Evolutionary conservation across 805 yeast species (phyloP).

Genomic region (Clavispora asparagi): DNA sequence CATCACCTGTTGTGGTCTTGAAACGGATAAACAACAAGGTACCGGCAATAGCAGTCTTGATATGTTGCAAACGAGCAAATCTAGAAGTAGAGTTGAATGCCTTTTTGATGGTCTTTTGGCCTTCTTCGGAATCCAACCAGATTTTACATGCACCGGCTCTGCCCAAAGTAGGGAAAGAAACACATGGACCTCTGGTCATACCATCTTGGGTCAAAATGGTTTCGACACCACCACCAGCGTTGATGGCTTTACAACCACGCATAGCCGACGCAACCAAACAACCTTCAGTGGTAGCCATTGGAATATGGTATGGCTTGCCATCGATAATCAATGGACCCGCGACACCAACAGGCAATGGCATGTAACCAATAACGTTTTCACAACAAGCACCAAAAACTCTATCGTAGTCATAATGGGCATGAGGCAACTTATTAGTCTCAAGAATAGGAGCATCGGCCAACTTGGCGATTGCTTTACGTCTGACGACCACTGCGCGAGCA

Average conservation of each 20-base stretch:
- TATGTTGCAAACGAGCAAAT: conserved; percentile 88
- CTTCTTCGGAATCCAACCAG: conserved; percentile 96
- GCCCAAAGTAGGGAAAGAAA: conserved; percentile 70
- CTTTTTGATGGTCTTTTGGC: conserved; percentile 71
- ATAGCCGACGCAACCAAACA: conserved; percentile 96
- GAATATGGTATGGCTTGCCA: conserved; percentile 82
- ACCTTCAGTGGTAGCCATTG: conserved; percentile 99
- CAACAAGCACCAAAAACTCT: conserved; percentile 98
- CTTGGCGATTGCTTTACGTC: conserved; percentile 87
- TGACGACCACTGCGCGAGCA: conserved; percentile 87
- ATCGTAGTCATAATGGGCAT: conserved; percentile 79
- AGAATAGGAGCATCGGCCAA: conserved; percentile 79
- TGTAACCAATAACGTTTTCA: conserved; percentile 94
- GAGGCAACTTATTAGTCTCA: conserved; percentile 70
- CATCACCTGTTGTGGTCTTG: conserved; percentile 99
- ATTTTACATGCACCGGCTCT: conserved; percentile 93
- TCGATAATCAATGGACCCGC: conserved; percentile 96
- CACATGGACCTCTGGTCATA: conserved; percentile 99
- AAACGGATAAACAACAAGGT: conserved; percentile 82
- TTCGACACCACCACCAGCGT: conserved; percentile 92
- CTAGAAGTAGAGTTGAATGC: conserved; percentile 96
- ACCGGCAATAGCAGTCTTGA: conserved; percentile 94
- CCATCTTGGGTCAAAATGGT: conserved; percentile 94
- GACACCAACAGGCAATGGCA: conserved; percentile 96
- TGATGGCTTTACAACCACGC: conserved; percentile 98